Evolutionary conservation across 495 filamentous ascomycete species (phyloP), one percentile per base, ranked within the genome.

Genomic region (Penicillium goetzii): DNA sequence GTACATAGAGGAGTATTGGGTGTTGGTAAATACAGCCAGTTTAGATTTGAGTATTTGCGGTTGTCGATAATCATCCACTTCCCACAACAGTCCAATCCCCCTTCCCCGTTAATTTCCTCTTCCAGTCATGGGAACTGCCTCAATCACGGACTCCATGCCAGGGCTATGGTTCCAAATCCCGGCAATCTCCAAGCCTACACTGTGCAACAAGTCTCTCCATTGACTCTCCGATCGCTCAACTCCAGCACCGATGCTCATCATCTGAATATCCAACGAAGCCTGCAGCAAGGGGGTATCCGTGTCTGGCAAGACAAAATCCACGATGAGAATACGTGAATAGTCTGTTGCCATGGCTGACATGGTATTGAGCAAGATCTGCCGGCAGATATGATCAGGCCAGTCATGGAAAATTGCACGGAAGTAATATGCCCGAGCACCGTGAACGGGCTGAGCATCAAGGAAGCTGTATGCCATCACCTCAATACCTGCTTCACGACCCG

Each of bases 401-500:
- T 81, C 76, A 45, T 82, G 78, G 64, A 80, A 78, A 36, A 83
- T 76, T 23, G 71, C 65, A n/a, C 79, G 75, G 58, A 80, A 77
- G 62, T 78, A 78, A 65, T 81, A 83, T 2, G 58, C 68, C 40
- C 68, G 66, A 6, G 80, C 80, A 10, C 73, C 76, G 32, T 72
- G 68, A 2, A 79, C 63, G 1, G 75, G 72, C 56, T 79, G 76
- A 3, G 68, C 65, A 25, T 77, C 72, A 19, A 78, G 56, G 50
- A 78, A 77, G 30, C 59, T 77, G 65, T 74, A 73, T 17, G 62
- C 69, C 74, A 79, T 76, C 19, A 66, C 63, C 26, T 77, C 67
- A 10, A 79, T 66, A 40, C 74, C 63, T 32, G 63, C 34, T 12
- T 56, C 59, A 0, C 26, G 1, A 45, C 54, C 52, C 28, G 56